Evolutionary conservation across 257 asterid genomes (phyloP).

Genomic region (Solanum sparsipilum): DNA sequence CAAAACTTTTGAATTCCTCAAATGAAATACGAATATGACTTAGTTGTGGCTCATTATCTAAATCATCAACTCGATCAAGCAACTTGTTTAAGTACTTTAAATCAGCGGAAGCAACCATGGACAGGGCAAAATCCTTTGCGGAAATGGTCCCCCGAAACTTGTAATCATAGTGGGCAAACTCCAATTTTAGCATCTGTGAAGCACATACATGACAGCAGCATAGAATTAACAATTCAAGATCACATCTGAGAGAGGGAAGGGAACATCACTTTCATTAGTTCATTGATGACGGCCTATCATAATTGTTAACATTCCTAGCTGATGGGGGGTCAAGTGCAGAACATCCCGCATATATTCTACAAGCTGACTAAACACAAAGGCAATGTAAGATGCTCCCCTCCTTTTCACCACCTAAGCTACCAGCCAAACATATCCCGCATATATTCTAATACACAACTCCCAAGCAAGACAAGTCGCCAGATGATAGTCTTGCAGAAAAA

Average conservation of each 20-base stretch:
- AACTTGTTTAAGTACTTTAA: conserved; percentile 55
- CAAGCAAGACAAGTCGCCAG: not conserved
- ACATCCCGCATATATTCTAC: not conserved
- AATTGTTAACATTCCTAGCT: not conserved
- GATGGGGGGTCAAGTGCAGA: not conserved
- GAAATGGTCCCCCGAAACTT: conserved; percentile 69
- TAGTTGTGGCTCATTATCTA: conserved; percentile 42
- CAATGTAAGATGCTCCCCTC: not conserved
- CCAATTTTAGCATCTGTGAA: conserved; percentile 59
- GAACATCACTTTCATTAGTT: not conserved
- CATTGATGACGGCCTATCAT: not conserved
- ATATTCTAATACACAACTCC: not conserved
- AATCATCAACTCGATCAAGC: conserved; percentile 56
- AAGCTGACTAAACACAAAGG: not conserved
- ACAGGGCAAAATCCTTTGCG: conserved; percentile 77
- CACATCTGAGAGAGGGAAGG: not conserved
- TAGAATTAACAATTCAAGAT: not conserved
- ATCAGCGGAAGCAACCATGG: conserved; percentile 92
- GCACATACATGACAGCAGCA: not conserved
- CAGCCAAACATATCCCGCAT: not conserved
- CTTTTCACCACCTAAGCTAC: not conserved
- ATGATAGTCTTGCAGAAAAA: not conserved
- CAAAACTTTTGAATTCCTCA: conserved; percentile 66
- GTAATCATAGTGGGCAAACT: conserved; percentile 80
- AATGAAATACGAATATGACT: conserved; percentile 37